These are phyloP conservation scores for Claviceps sp. DNA, from an alignment of 2,329 filamentous ascomycete genomes.

Conservation along the genomic window DNA sequence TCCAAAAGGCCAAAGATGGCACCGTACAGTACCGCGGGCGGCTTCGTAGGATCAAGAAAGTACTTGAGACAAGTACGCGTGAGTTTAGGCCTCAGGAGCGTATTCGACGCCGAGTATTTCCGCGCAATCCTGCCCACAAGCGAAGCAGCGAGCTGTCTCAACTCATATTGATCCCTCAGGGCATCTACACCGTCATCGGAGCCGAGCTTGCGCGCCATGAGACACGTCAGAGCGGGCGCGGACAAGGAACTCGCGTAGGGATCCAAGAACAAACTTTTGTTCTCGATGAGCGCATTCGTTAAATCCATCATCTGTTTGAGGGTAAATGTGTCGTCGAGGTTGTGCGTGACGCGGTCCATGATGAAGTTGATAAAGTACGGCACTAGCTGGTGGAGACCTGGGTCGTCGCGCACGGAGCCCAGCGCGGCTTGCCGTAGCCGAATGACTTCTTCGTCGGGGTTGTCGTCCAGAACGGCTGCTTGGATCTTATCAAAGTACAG, in stretches of 20 bases:
- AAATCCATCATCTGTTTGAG: constrained; percentile 88
- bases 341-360: constrained; percentile 89
- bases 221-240: constrained; percentile 80
- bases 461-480: constrained; percentile 74
- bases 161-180: constrained; percentile 54
- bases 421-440: constrained; percentile 71
- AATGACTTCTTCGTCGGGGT: constrained; percentile 61
- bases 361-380: constrained; percentile 97
- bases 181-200: constrained; percentile 37
- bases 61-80: constrained; percentile 87
- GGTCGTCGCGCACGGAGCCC: constrained; percentile 74
- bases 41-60: constrained; percentile 76
- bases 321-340: constrained; percentile 77
- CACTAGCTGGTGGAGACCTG: constrained; percentile 85
- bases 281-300: constrained; percentile 69
- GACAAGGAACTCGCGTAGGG: constrained; percentile 54
- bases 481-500: constrained; percentile 96
- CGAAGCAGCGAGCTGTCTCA: constrained; percentile 74
- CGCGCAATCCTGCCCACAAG: constrained; percentile 66
- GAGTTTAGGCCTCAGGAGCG: constrained; percentile 73
- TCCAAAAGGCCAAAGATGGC: constrained; percentile 68
- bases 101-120: constrained; percentile 70
- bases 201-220: constrained; percentile 67
- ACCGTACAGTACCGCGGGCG: constrained; percentile 76
- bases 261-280: constrained; percentile 61